Evolutionary conservation across 345 rosid species (phyloP).

Genomic region (Pseudoturritis turrita): DNA sequence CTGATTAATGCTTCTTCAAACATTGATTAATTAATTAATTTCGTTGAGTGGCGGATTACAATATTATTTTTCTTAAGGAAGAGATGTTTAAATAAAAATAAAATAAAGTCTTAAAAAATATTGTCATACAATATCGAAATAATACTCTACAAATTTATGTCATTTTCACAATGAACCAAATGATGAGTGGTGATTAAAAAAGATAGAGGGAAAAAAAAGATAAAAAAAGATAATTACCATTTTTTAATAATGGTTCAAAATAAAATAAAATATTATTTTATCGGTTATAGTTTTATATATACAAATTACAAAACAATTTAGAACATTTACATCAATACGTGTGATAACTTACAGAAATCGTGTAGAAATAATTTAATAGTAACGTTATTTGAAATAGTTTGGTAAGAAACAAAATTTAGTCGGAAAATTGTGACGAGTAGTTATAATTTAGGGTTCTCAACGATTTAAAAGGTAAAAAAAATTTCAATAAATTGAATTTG

Average conservation of each 20-base stretch:
- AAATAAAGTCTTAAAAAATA: background rate
- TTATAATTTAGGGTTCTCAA: background rate
- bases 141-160: background rate
- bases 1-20: constrained; percentile 11
- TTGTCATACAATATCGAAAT: background rate
- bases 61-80: no score
- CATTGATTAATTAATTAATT: background rate
- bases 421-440: background rate
- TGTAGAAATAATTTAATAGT: background rate
- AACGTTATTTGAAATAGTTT: background rate
- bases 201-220: no score
- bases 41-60: background rate
- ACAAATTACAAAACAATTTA: no score
- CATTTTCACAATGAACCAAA: no score
- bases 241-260: no score
- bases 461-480: background rate
- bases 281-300: no score
- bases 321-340: background rate
- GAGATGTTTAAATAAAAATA: background rate
- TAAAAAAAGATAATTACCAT: no score
- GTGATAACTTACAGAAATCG: background rate
- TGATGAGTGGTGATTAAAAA: no score
- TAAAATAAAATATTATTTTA: no score
- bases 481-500: background rate
- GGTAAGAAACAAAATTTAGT: background rate